Conservation (phyloP, 2,329 filamentous ascomycete genomes). For the Fusarium sororula region DNA sequence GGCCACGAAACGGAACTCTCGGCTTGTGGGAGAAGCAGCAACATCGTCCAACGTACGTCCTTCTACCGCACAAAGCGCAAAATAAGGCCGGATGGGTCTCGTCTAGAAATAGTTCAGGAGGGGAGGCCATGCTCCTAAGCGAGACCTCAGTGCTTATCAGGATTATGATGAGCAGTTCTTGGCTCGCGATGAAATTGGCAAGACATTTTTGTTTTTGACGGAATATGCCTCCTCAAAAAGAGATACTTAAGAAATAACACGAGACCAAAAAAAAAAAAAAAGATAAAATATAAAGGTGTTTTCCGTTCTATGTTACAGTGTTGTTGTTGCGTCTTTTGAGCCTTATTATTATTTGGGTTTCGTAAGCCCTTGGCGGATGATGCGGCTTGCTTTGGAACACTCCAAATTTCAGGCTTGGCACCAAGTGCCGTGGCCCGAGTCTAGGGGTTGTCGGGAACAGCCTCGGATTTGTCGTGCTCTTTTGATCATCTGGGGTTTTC, state of each 20-base stretch:
- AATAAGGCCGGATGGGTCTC: conserved; percentile 13
- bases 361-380: conserved; percentile 35
- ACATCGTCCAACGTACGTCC: background rate
- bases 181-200: conserved; percentile 13
- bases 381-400: conserved; percentile 42
- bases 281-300: background rate
- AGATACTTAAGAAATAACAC: background rate
- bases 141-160: conserved; percentile 15
- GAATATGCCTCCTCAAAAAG: background rate
- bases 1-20: background rate
- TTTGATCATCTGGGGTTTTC: background rate
- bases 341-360: conserved; percentile 18
- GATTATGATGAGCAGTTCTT: conserved; percentile 17
- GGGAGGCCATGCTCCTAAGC: conserved; percentile 20
- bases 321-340: background rate
- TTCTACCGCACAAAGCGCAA: conserved; percentile 11
- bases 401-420: conserved; percentile 38
- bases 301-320: background rate
- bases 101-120: conserved; percentile 28
- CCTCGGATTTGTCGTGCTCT: conserved; percentile 8
- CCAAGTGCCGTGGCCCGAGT: conserved; percentile 46
- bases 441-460: conserved; percentile 27
- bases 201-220: background rate
- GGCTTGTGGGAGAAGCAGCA: background rate
- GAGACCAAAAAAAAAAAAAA: background rate